phyloP scores from a whole-genome alignment of 2,329 filamentous ascomycete genomes.

The Colletotrichum brevisporum region DNA sequence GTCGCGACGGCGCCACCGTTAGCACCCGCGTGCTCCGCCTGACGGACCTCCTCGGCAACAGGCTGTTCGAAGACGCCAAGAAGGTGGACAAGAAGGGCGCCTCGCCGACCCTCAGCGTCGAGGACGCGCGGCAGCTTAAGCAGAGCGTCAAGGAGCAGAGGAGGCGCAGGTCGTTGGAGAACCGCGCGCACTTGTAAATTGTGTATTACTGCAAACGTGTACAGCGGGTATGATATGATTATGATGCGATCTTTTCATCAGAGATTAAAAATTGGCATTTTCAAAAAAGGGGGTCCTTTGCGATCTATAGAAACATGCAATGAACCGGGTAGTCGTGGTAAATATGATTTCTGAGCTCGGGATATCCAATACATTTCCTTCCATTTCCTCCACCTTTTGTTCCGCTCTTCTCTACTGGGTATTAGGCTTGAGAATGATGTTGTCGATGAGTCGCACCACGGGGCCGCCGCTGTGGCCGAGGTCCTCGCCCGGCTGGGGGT shows the following conservation, averaged over 20 bases:
- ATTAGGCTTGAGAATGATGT: conserved; percentile 78
- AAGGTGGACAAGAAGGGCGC: conserved; percentile 56
- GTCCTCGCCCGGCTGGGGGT: conserved; percentile 78
- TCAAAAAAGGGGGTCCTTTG: neutral
- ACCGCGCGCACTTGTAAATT: conserved; percentile 64
- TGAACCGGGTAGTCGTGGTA: neutral
- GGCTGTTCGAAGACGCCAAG: conserved; percentile 74
- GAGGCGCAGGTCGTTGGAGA: conserved; percentile 64
- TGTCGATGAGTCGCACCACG: conserved; percentile 91
- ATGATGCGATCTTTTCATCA: conserved; percentile 3
- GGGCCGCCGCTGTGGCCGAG: conserved; percentile 80
- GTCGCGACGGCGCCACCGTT: conserved; percentile 92
- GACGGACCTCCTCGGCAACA: conserved; percentile 79
- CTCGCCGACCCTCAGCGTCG: conserved; percentile 61
- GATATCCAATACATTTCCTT: conserved; percentile 2
- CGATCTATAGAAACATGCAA: neutral
- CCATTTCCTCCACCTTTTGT: neutral
- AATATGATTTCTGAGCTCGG: neutral
- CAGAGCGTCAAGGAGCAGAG: conserved; percentile 61
- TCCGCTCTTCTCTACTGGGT: conserved; percentile 14
- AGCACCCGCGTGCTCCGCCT: conserved; percentile 84
- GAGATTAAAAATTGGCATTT: conserved; percentile 7
- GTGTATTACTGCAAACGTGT: conserved; percentile 33
- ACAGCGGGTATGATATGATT: conserved; percentile 34
- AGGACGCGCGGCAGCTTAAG: conserved; percentile 63